phyloP scores from a whole-genome alignment of 768 basidiomycete genomes.

The Naganishia onofrii region DNA sequence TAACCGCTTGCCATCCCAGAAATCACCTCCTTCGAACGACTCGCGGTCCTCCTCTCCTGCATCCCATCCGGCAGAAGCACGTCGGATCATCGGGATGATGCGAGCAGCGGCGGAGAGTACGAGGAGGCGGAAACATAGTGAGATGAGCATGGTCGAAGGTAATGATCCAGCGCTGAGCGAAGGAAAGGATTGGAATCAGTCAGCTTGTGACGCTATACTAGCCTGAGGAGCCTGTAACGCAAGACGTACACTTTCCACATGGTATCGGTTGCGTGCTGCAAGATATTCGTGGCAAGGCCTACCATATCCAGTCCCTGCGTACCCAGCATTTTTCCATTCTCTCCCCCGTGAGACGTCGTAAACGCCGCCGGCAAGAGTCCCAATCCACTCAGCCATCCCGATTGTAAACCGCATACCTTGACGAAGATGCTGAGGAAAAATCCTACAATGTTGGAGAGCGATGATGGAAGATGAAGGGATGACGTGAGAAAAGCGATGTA shows the following conservation, averaged over 20 bases:
- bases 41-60: constrained; percentile 34
- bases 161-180: constrained; percentile 37
- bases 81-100: constrained; percentile 51
- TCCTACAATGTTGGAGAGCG: constrained; percentile 18
- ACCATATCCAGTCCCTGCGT: constrained; percentile 23
- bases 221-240: not conserved
- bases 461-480: constrained; percentile 10
- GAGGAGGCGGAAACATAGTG: constrained; percentile 51
- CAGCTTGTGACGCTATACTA: not conserved
- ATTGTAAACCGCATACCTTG: constrained; percentile 15
- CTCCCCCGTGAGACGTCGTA: not conserved
- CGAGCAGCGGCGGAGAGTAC: constrained; percentile 49
- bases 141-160: constrained; percentile 47
- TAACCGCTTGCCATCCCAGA: constrained; percentile 49
- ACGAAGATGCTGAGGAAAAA: constrained; percentile 19
- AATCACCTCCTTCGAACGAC: constrained; percentile 32
- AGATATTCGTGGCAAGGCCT: constrained; percentile 29
- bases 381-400: constrained; percentile 9
- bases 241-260: constrained; percentile 28
- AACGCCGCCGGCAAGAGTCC: constrained; percentile 4
- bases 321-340: not conserved
- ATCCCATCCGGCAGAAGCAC: constrained; percentile 45
- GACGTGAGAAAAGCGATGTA: constrained; percentile 3
- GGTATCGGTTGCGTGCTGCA: constrained; percentile 24
- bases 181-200: not conserved